Conservation (phyloP, 2,329 filamentous ascomycete genomes). For the Orbilia ellipsospora region DNA sequence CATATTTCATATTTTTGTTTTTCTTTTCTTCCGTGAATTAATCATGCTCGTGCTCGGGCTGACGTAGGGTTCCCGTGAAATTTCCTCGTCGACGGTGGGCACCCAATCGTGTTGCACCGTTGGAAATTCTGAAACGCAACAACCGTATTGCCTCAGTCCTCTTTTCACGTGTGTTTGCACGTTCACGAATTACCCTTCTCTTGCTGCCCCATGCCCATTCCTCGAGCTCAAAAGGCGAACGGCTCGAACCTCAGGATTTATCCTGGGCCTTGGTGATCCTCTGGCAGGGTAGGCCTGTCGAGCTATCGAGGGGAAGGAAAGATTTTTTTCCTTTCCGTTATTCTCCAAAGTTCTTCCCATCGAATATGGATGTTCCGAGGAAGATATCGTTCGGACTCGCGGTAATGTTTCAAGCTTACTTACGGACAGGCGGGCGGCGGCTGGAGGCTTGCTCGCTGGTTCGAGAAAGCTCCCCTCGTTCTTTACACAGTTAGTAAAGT, state of each 20-base stretch:
- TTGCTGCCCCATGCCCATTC: conserved; percentile 26
- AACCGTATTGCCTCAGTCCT: neutral
- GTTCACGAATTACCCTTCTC: conserved; percentile 23
- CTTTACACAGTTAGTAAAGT: conserved; percentile 24
- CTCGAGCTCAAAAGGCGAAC: conserved; percentile 11
- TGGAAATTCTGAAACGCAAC: conserved; percentile 40
- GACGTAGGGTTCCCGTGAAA: conserved; percentile 49
- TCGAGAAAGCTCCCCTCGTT: conserved; percentile 33
- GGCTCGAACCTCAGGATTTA: conserved; percentile 29
- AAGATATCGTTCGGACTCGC: conserved; percentile 28
- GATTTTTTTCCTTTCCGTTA: conserved; percentile 40
- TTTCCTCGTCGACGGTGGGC: neutral
- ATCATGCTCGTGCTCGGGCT: neutral
- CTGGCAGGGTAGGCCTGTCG: conserved; percentile 10
- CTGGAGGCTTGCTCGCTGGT: neutral
- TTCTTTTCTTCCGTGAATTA: neutral
- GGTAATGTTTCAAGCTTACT: conserved; percentile 40
- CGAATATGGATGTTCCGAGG: conserved; percentile 28
- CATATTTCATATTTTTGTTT: conserved; percentile 2
- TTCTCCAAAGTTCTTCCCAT: conserved; percentile 2
- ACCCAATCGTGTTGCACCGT: conserved; percentile 40
- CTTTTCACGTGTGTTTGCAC: conserved; percentile 42
- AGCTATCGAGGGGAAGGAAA: conserved; percentile 24
- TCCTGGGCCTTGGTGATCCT: conserved; percentile 25
- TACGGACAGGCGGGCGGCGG: conserved; percentile 35